Base-by-base conservation (phyloP, 176 grass and related monocot genomes). In the Carex scoparia region DNA sequence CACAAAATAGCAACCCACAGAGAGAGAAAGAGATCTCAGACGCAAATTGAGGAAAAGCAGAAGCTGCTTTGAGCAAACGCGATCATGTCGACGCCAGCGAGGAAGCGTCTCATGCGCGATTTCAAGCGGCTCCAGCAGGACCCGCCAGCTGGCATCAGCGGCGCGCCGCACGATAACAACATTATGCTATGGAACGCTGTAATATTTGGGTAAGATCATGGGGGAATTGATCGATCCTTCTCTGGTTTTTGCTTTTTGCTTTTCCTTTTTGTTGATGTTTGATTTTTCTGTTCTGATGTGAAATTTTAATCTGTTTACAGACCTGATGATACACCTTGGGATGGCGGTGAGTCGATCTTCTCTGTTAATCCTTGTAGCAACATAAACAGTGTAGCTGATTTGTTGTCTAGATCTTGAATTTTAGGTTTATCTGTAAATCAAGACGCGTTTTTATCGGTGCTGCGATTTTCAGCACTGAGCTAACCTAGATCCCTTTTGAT, bases 151-250 rank as follows among this genome's bases (percentile, higher is more conserved):
- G 95, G 95, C 58, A 93, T 98, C 89, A 98, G 93, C 80, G 95
- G 91, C 80, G 93, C 93, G 67, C 95, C 95, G 23, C 91, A 95
- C 58, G 95, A 98, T 70, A 98, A 93, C 89, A 94, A 98, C 86
- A 98, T 98, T 85, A 98, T 93, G 93, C 91, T 94, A 3, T 98
- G 95, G 95, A 98, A 98, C 89, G 95, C 95, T 67, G 93, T 98
- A 79, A 98, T 98, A 79, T 98, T 98, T 73, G 93, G 95, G 94
- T 97, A 54, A 81, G 57, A n/a, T 3, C 15, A 27, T 7, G 0
- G 23, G 23, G 23, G 23, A 11, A 59, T 69, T 38, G 0, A 28
- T 61, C 44, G 1, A 18, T 1, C 31, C 38, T n/a, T 8, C 44
- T 28, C 53, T 10, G 7, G 2, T 67, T 30, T 55, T 53, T 61